phyloP scores from a whole-genome alignment of 106 monocot species.

The Apostasia ramifera region DNA sequence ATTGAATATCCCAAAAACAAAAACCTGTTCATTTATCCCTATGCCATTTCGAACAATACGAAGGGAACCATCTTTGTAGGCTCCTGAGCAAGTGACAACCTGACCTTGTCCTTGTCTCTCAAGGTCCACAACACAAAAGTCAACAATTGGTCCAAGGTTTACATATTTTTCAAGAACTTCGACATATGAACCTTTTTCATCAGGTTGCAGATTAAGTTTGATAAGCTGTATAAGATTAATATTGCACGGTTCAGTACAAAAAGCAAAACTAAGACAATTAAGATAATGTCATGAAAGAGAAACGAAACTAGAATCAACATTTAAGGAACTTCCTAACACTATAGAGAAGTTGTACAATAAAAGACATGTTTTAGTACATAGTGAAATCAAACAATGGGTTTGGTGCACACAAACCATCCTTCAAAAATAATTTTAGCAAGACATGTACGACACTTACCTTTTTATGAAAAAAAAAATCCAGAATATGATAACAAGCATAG shows the following conservation, averaged over 20 bases:
- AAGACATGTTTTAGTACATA: too few species aligned
- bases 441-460: background rate
- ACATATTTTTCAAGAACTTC: slow-evolving; percentile 94
- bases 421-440: background rate
- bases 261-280: background rate
- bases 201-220: slow-evolving; percentile 95
- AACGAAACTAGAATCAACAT: too few species aligned
- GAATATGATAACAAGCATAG: background rate
- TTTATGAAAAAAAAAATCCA: background rate
- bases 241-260: background rate
- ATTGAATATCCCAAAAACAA: slow-evolving; percentile 2
- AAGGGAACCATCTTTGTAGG: slow-evolving; percentile 96
- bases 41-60: slow-evolving; percentile 95
- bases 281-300: background rate
- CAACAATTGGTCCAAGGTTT: slow-evolving; percentile 96
- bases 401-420: background rate
- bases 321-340: too few species aligned
- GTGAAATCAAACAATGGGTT: too few species aligned
- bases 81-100: slow-evolving; percentile 97
- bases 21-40: slow-evolving; percentile 97
- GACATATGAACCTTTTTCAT: slow-evolving; percentile 89
- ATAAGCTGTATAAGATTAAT: slow-evolving; percentile 47
- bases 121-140: slow-evolving; percentile 98
- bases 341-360: background rate
- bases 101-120: slow-evolving; percentile 99